These are phyloP conservation scores for Podospora pseudocomata DNA, from an alignment of 495 filamentous ascomycete species.

Conservation along the genomic window DNA sequence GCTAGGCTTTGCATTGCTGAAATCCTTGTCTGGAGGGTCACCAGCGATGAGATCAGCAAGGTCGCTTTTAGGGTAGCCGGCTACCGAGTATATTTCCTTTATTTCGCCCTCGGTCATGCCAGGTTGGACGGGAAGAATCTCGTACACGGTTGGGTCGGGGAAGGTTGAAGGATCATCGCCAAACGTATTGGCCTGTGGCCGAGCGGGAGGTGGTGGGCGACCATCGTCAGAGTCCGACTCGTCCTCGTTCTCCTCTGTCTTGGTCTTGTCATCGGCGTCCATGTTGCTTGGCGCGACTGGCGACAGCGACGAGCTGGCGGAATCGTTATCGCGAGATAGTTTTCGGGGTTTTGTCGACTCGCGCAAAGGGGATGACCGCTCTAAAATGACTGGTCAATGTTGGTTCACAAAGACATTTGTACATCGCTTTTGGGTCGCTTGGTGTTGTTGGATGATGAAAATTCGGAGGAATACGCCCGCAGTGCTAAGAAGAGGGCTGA, in stretches of 20 bases:
- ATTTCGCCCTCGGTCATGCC: slow-evolving; percentile 78
- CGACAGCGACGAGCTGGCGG: slow-evolving; percentile 63
- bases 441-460: slow-evolving; percentile 5
- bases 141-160: slow-evolving; percentile 90
- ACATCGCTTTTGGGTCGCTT: background rate
- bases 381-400: slow-evolving; percentile 23
- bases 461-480: background rate
- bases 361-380: slow-evolving; percentile 46
- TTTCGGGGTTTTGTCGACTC: slow-evolving; percentile 46
- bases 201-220: slow-evolving; percentile 69
- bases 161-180: slow-evolving; percentile 89
- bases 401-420: slow-evolving; percentile 9
- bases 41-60: slow-evolving; percentile 82
- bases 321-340: slow-evolving; percentile 49
- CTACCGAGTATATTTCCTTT: slow-evolving; percentile 81
- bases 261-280: slow-evolving; percentile 49
- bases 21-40: slow-evolving; percentile 86
- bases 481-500: background rate
- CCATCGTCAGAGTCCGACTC: slow-evolving; percentile 69
- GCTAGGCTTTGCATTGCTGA: slow-evolving; percentile 85
- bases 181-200: slow-evolving; percentile 74
- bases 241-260: slow-evolving; percentile 46
- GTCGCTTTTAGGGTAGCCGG: slow-evolving; percentile 74
- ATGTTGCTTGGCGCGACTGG: slow-evolving; percentile 50
- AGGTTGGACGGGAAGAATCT: slow-evolving; percentile 70